These are phyloP conservation scores for Moesziomyces antarcticus DNA, from an alignment of 1,284 basidiomycete genomes.

Conservation along the genomic window DNA sequence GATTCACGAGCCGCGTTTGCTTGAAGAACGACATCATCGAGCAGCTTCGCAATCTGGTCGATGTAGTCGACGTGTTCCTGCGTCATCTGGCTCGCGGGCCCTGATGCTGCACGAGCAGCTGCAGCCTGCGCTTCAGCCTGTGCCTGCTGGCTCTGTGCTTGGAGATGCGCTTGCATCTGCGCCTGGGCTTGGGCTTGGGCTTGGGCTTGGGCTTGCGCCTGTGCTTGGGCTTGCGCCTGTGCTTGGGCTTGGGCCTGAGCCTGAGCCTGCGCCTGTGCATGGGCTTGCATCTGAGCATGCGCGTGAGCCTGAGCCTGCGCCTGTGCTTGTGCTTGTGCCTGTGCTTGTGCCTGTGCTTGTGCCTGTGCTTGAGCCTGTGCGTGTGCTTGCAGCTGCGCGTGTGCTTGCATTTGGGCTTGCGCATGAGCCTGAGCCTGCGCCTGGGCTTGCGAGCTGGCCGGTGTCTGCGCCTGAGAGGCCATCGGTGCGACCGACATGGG, in stretches of 20 bases:
- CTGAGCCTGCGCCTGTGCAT: slow-evolving; percentile 20
- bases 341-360: slow-evolving; percentile 9
- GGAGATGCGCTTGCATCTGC: slow-evolving; percentile 22
- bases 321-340: slow-evolving; percentile 11
- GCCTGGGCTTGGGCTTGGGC: slow-evolving; percentile 26
- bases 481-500: slow-evolving; percentile 10
- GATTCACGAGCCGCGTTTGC: slow-evolving; percentile 55
- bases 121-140: slow-evolving; percentile 29
- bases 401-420: not conserved
- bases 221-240: slow-evolving; percentile 17
- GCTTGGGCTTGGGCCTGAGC: slow-evolving; percentile 26
- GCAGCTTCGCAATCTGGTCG: slow-evolving; percentile 50
- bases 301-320: slow-evolving; percentile 15
- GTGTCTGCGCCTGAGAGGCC: slow-evolving; percentile 1
- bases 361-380: not conserved
- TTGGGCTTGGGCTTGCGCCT: slow-evolving; percentile 21
- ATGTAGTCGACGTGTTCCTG: slow-evolving; percentile 31
- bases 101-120: slow-evolving; percentile 27
- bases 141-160: slow-evolving; percentile 17
- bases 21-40: slow-evolving; percentile 54
- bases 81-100: slow-evolving; percentile 19
- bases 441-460: not conserved
- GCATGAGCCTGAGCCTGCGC: not conserved
- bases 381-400: not conserved
- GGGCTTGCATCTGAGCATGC: slow-evolving; percentile 17